A percentile compares a stretch with the other conserved stretches of the same genome.
Conservation (phyloP, 2,329 filamentous ascomycete species). For the Fusarium anthophilum region DNA sequence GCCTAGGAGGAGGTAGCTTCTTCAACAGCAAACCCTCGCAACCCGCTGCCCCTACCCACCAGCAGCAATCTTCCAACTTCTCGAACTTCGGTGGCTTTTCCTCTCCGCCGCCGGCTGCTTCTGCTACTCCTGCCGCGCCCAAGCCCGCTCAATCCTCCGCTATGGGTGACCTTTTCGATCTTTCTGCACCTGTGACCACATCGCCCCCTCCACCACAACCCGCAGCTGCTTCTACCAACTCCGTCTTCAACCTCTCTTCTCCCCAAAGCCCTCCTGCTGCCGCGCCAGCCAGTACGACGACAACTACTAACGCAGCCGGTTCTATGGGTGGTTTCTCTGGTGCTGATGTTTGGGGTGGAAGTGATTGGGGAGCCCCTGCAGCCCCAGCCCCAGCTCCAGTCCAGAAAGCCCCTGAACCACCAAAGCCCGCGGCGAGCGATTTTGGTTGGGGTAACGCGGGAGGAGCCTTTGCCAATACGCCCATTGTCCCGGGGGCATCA, state of each 20-base stretch:
- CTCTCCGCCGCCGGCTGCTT: conserved; percentile 52
- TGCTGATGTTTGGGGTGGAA: conserved; percentile 84
- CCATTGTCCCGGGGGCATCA: conserved; percentile 68
- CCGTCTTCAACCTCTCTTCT: conserved; percentile 84
- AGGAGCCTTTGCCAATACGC: conserved; percentile 64
- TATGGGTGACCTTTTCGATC: conserved; percentile 84
- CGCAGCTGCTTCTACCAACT: conserved; percentile 59
- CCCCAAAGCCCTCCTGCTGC: conserved; percentile 57
- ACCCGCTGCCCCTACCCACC: conserved; percentile 59
- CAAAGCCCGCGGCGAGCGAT: conserved; percentile 62
- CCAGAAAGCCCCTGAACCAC: conserved; percentile 69
- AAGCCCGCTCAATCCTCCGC: conserved; percentile 63
- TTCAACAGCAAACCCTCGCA: conserved; percentile 80
- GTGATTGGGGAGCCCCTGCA: conserved; percentile 80
- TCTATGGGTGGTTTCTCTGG: conserved; percentile 54
- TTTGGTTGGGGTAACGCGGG: conserved; percentile 66
- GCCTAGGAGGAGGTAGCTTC: conserved; percentile 78
- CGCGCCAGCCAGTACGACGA: conserved; percentile 53
- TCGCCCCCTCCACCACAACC: conserved; percentile 54
- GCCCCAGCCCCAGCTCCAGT: conserved; percentile 55
- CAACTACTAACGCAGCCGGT: conserved; percentile 43
- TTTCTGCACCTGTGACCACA: conserved; percentile 65
- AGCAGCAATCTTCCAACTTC: conserved; percentile 63
- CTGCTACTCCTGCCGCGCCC: conserved; percentile 47
- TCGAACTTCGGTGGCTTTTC: conserved; percentile 72